Percentiles rank a stretch among this genome's conserved stretches.
Evolutionary conservation across 768 basidiomycete species (phyloP).

Genomic region (Mycena alexandri): DNA sequence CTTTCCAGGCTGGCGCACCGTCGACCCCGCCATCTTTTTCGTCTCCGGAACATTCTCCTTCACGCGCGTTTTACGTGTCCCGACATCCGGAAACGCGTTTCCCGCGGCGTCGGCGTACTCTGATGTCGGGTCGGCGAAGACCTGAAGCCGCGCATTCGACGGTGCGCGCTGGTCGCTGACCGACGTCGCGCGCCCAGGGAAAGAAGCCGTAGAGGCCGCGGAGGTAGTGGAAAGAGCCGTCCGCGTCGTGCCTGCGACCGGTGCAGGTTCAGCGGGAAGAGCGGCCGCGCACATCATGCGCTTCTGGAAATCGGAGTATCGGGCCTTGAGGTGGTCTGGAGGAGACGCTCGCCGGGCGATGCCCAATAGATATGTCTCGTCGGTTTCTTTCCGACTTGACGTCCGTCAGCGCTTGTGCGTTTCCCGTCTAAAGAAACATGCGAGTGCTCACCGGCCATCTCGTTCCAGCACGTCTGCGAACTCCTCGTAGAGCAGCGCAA

Average conservation of each 20-base stretch:
- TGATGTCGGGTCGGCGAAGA: slow-evolving; percentile 79
- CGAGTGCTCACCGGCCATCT: slow-evolving; percentile 73
- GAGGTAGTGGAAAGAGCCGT: slow-evolving; percentile 61
- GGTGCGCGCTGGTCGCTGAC: slow-evolving; percentile 47
- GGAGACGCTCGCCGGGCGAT: slow-evolving; percentile 87
- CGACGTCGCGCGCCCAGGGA: slow-evolving; percentile 47
- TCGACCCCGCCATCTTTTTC: slow-evolving; percentile 76
- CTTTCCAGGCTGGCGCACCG: slow-evolving; percentile 71
- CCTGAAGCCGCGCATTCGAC: slow-evolving; percentile 71
- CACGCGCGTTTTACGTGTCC: slow-evolving; percentile 80
- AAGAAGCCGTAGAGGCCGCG: slow-evolving; percentile 51
- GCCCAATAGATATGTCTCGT: slow-evolving; percentile 88
- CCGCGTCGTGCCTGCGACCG: slow-evolving; percentile 51
- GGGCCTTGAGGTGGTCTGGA: slow-evolving; percentile 80
- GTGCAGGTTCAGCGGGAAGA: slow-evolving; percentile 48
- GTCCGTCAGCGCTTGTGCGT: slow-evolving; percentile 18
- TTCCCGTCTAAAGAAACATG: not conserved
- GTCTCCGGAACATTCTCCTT: slow-evolving; percentile 85
- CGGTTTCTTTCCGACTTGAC: slow-evolving; percentile 86
- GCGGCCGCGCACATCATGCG: slow-evolving; percentile 80
- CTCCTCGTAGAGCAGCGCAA: slow-evolving; percentile 92
- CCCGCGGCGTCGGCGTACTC: slow-evolving; percentile 55
- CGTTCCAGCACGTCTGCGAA: slow-evolving; percentile 88
- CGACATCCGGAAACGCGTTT: slow-evolving; percentile 78
- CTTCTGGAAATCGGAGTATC: slow-evolving; percentile 90